Evolutionary conservation across 2,329 filamentous ascomycete species (phyloP).

Genomic region (Chaetomium sp.): DNA sequence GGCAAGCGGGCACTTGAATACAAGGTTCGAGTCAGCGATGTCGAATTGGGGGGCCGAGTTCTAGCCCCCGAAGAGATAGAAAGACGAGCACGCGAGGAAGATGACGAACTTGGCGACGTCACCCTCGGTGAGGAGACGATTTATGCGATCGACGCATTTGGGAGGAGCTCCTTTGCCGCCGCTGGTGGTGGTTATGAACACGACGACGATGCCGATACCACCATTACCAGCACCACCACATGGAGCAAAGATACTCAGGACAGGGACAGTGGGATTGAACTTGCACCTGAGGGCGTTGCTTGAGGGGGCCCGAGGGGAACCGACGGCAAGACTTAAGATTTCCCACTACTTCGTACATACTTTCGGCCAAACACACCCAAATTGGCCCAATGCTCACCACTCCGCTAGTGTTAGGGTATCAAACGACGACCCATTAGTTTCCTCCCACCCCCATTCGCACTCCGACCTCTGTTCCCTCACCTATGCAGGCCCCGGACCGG

Average conservation of each 20-base stretch:
- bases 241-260: conserved; percentile 40
- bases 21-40: conserved; percentile 68
- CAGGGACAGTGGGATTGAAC: conserved; percentile 47
- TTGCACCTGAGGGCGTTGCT: conserved; percentile 34
- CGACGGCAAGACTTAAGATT: not conserved
- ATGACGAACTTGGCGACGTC: conserved; percentile 25
- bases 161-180: not conserved
- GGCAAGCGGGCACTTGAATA: conserved; percentile 84
- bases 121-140: conserved; percentile 6
- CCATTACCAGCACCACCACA: not conserved
- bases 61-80: conserved; percentile 56
- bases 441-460: no score
- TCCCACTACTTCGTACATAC: no score
- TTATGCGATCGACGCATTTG: conserved; percentile 8
- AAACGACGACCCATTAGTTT: no score
- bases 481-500: no score
- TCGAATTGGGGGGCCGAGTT: conserved; percentile 75
- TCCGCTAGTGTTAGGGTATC: not conserved
- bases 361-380: not conserved
- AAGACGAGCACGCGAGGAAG: conserved; percentile 15
- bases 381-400: conserved; percentile 17
- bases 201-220: no score
- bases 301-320: not conserved
- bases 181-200: not conserved
- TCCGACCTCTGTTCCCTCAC: no score